phyloP scores from a whole-genome alignment of 2,329 filamentous ascomycete species.

The Fusarium chlamydosporum region DNA sequence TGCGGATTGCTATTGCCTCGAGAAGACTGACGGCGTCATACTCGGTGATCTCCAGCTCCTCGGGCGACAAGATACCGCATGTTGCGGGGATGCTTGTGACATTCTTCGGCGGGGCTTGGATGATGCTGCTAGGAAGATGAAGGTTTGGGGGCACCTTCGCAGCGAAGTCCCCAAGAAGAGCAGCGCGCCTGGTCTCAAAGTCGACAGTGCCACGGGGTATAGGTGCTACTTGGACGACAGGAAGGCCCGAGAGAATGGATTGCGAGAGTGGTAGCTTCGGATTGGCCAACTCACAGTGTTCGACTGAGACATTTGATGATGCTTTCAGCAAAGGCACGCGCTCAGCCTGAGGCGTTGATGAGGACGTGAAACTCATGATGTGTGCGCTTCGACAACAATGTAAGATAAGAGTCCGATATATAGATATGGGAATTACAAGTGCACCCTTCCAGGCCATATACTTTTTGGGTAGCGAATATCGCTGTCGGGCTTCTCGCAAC shows the following conservation, averaged over 20 bases:
- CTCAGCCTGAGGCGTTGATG: neutral
- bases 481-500: neutral
- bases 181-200: conserved; percentile 46
- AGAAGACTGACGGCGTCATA: conserved; percentile 12
- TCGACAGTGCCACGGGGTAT: conserved; percentile 42
- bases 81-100: neutral
- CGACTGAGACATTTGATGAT: neutral
- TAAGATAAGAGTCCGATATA: neutral
- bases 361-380: conserved; percentile 7
- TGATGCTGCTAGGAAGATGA: conserved; percentile 47
- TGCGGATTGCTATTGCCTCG: conserved; percentile 6
- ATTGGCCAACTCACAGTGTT: neutral
- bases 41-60: conserved; percentile 16
- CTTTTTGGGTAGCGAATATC: neutral
- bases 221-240: conserved; percentile 37
- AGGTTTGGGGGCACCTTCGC: conserved; percentile 52
- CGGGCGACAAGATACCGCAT: conserved; percentile 8
- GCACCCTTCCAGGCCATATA: neutral
- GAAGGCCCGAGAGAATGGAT: conserved; percentile 6
- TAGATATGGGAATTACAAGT: neutral
- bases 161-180: conserved; percentile 52
- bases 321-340: neutral
- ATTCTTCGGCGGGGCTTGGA: conserved; percentile 10
- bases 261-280: accelerated
- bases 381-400: neutral